A percentile compares a stretch with the other conserved stretches of the same genome.
Conservation (phyloP, 2,329 filamentous ascomycete species). For the Trichoderma sp. region DNA sequence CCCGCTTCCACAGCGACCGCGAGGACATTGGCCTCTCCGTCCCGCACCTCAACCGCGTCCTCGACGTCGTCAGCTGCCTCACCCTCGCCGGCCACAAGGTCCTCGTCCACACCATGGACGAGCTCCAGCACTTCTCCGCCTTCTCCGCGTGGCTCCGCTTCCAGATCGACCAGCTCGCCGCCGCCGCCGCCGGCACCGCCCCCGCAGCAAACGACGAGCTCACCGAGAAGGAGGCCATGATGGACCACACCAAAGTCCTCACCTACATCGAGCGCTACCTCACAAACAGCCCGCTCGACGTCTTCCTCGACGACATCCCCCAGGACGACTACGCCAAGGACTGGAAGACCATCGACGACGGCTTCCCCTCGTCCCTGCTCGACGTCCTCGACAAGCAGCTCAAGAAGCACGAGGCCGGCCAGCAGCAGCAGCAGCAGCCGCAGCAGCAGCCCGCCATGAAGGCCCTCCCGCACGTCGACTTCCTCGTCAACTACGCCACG, state of each 20-base stretch:
- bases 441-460: conserved; percentile 44
- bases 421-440: conserved; percentile 30
- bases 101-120: conserved; percentile 70
- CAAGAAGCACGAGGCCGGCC: conserved; percentile 49
- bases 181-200: conserved; percentile 54
- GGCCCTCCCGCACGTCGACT: conserved; percentile 62
- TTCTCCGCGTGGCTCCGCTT: conserved; percentile 86
- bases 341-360: conserved; percentile 49
- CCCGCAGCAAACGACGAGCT: conserved; percentile 67
- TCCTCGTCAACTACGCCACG: conserved; percentile 62
- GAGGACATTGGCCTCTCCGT: conserved; percentile 68
- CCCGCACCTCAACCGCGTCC: conserved; percentile 62
- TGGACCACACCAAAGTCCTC: conserved; percentile 73
- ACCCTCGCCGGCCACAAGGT: conserved; percentile 74
- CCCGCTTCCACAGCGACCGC: conserved; percentile 71
- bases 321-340: conserved; percentile 55
- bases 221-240: conserved; percentile 73
- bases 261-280: conserved; percentile 76
- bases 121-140: conserved; percentile 73
- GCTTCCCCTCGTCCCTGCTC: conserved; percentile 46
- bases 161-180: conserved; percentile 71
- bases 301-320: conserved; percentile 55
- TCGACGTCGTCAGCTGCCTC: conserved; percentile 75
- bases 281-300: conserved; percentile 63
- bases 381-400: conserved; percentile 55